A percentile compares a stretch with the other conserved stretches of the same genome.
Conservation (phyloP, 106 monocot genomes). For the Dioscorea dumetorum region DNA sequence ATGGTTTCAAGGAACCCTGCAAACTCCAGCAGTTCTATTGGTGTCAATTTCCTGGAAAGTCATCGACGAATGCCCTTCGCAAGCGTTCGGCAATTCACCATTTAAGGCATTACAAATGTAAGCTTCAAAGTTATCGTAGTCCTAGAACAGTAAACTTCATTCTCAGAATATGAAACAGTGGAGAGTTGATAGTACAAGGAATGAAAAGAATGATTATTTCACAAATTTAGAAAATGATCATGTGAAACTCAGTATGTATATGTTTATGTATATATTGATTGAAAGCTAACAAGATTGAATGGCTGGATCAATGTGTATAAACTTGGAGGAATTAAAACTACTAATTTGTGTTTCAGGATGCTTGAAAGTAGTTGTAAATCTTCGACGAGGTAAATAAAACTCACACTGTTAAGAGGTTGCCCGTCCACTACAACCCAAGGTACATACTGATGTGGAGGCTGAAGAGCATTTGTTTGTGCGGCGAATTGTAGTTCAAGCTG, state of each 20-base stretch:
- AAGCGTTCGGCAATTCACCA: conserved; percentile 36
- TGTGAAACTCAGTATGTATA: neutral
- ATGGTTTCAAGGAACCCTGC: conserved; percentile 1
- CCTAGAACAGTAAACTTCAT: conserved; percentile 19
- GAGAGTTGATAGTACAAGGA: neutral
- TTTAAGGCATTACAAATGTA: conserved; percentile 53
- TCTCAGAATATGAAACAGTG: neutral
- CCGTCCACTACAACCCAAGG: conserved; percentile 85
- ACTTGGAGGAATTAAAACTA: neutral
- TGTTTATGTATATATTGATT: too few relatives aligned
- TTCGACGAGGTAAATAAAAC: conserved; percentile 6
- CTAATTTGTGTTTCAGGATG: neutral
- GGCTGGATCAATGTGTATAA: neutral
- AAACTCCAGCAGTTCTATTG: conserved; percentile 10
- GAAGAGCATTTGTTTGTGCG: conserved; percentile 48
- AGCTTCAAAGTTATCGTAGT: conserved; percentile 53
- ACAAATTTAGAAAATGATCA: neutral
- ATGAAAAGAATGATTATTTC: neutral
- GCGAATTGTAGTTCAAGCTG: conserved; percentile 66
- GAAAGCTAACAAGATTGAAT: neutral
- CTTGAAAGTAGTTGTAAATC: neutral
- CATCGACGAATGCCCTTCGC: conserved; percentile 8
- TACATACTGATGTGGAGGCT: conserved; percentile 66
- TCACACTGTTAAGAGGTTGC: conserved; percentile 60
- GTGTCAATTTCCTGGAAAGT: conserved; percentile 7